These are phyloP conservation scores for Pleomassaria siparia DNA, from an alignment of 2,329 filamentous ascomycete genomes.

Conservation along the genomic window DNA sequence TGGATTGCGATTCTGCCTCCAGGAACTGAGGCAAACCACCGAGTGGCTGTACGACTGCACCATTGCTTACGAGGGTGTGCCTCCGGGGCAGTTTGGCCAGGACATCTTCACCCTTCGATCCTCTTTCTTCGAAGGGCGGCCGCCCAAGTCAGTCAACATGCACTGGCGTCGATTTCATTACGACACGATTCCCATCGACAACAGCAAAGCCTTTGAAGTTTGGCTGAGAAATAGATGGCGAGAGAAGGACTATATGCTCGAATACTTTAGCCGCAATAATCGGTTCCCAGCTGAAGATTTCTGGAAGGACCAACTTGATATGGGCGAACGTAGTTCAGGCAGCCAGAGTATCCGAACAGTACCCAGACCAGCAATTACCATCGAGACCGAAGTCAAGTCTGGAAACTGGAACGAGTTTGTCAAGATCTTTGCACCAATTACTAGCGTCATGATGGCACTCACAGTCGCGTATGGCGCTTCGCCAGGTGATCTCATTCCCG, in stretches of 20 bases:
- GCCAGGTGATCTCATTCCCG: conserved; percentile 36
- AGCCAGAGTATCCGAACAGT: conserved; percentile 39
- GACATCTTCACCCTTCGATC: conserved; percentile 84
- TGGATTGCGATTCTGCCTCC: conserved; percentile 76
- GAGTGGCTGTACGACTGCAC: conserved; percentile 93
- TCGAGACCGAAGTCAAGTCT: conserved; percentile 53
- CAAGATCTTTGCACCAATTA: conserved; percentile 54
- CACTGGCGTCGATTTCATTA: conserved; percentile 88
- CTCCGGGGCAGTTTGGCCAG: conserved; percentile 74
- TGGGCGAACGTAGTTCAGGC: conserved; percentile 34
- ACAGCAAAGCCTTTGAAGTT: conserved; percentile 71
- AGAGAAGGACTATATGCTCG: conserved; percentile 87
- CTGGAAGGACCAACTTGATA: conserved; percentile 45
- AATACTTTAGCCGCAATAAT: conserved; percentile 73
- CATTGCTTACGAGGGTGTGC: conserved; percentile 90
- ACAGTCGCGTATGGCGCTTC: conserved; percentile 47
- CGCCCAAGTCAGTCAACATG: conserved; percentile 94
- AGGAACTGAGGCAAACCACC: conserved; percentile 71
- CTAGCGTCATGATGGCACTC: conserved; percentile 52
- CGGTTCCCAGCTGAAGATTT: conserved; percentile 72
- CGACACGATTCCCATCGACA: conserved; percentile 76
- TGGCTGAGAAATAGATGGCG: conserved; percentile 89
- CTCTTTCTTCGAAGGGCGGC: conserved; percentile 84
- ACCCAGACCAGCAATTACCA: conserved; percentile 44
- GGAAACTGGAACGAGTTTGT: conserved; percentile 55